phyloP scores from a whole-genome alignment of 805 yeast species.

The Pichia exigua region DNA sequence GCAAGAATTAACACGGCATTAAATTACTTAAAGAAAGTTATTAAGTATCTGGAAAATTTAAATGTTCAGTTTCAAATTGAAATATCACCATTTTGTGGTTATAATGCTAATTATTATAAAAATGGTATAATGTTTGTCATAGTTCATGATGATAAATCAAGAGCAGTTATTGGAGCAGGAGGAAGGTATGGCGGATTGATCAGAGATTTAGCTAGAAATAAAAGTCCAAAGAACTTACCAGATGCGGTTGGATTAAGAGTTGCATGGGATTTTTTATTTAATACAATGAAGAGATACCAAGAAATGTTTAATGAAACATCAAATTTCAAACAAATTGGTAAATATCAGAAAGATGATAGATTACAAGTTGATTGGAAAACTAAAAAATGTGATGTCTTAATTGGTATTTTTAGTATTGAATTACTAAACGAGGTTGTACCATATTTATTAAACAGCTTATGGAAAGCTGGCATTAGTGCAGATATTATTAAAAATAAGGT shows the following conservation, averaged over 20 bases:
- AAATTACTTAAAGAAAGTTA: conserved; percentile 51
- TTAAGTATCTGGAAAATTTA: conserved; percentile 44
- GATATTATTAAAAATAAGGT: conserved; percentile 47
- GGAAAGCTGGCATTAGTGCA: conserved; percentile 75
- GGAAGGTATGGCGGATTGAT: conserved; percentile 85
- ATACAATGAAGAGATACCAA: conserved; percentile 41
- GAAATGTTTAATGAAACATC: conserved; percentile 26
- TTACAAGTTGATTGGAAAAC: conserved; percentile 35
- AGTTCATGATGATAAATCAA: conserved; percentile 52
- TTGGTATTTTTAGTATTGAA: conserved; percentile 57
- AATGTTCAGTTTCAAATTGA: conserved; percentile 45
- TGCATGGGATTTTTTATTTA: conserved; percentile 60
- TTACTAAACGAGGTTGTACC: conserved; percentile 54
- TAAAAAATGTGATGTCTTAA: conserved; percentile 72
- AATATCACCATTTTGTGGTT: conserved; percentile 77
- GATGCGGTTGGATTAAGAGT: conserved; percentile 84
- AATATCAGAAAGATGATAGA: conserved; percentile 29
- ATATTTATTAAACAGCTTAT: conserved; percentile 52
- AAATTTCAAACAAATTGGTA: conserved; percentile 16
- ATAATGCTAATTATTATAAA: conserved; percentile 69
- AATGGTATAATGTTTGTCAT: conserved; percentile 88
- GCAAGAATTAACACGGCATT: conserved; percentile 56
- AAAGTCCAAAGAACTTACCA: conserved; percentile 27
- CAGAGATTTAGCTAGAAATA: conserved; percentile 50
- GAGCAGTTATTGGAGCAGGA: conserved; percentile 70